Percentiles rank a stretch among this genome's conserved stretches.
Evolutionary conservation across 73 alveolate genomes (phyloP).

Genomic region (Paramecium octaurelia): DNA sequence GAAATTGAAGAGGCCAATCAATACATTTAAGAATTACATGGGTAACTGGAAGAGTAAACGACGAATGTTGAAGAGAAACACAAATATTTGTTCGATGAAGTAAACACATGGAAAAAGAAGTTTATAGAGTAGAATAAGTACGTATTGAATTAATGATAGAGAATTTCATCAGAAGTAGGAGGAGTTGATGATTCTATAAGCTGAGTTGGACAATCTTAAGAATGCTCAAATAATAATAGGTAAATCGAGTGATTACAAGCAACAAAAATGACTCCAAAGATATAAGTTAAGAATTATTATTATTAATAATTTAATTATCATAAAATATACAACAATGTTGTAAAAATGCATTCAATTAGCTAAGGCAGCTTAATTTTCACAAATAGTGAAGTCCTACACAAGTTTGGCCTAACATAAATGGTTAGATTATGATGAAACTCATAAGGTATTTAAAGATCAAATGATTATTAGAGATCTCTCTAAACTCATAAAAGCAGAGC

Average conservation of each 20-base stretch:
- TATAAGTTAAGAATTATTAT: not conserved
- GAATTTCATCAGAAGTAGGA: not conserved
- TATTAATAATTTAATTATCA: not conserved
- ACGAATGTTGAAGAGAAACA: not conserved
- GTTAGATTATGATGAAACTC: conserved; percentile 44
- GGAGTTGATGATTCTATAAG: not conserved
- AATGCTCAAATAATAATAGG: not conserved
- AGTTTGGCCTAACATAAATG: conserved; percentile 27
- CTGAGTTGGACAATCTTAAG: not conserved
- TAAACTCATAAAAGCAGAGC: conserved; percentile 68
- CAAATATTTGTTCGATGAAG: not conserved
- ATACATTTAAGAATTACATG: not conserved
- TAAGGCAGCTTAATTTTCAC: not conserved
- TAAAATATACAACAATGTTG: not conserved
- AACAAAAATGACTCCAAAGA: not conserved
- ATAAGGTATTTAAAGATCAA: not conserved
- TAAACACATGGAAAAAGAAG: not conserved
- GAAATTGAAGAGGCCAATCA: not conserved
- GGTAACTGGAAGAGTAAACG: not conserved
- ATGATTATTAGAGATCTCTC: conserved; percentile 37
- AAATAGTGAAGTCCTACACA: not conserved
- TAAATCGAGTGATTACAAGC: not conserved
- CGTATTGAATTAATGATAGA: not conserved
- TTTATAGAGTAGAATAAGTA: not conserved
- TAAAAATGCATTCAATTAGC: not conserved